Base-by-base conservation (phyloP, 768 basidiomycete genomes). In the Gloeopeniophorella convolvens region DNA sequence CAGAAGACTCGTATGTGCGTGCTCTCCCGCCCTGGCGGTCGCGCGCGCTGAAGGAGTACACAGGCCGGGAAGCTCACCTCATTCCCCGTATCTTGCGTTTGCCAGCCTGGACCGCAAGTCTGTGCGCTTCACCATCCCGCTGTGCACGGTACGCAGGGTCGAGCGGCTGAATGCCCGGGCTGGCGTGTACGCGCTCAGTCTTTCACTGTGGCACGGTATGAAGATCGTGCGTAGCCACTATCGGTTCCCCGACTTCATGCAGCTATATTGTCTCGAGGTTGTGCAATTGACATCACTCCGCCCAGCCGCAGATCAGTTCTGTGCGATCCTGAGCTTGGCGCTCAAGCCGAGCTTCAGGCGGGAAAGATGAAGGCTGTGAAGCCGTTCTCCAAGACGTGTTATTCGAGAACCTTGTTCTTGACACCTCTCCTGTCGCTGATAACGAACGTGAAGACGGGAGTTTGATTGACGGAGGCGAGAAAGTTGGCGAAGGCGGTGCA, bases 361-460 rank as follows among this genome's bases (percentile, higher is more conserved):
- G 88, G 94, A 2, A 82, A 85, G 62, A 99, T 99, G 93, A 96
- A 96, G 67, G 70, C 72, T 11, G 86, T 97, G 51, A 96, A 94
- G 66, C 74, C 76, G 11, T 97, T 98, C 64, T 80, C 89, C 26
- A 86, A 89, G 68, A 89, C 91, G 1, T 89, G 93, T 63, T 97
- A 95, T 66, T 96, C 94, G 0, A 96, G 98, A 67, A 80, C 77
- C n/a, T 79, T 97, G 3, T 68, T 94, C 1, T 69, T 77, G 70
- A 77, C 0, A 74, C 78, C 6, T 68, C 72, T 2, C 74, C 74
- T n/a, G 57, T 58, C 28, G 50, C 54, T 53, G 45, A 60, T 34
- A 44, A 58, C 50, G 50, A 62, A 48, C 34, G 77, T 72, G 16
- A 84, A 81, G 45, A 78, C 76, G 47, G 85, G 83, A 58, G 74